Evolutionary conservation across 306 rosid species (phyloP).

Genomic region (Acmispon strigosus): DNA sequence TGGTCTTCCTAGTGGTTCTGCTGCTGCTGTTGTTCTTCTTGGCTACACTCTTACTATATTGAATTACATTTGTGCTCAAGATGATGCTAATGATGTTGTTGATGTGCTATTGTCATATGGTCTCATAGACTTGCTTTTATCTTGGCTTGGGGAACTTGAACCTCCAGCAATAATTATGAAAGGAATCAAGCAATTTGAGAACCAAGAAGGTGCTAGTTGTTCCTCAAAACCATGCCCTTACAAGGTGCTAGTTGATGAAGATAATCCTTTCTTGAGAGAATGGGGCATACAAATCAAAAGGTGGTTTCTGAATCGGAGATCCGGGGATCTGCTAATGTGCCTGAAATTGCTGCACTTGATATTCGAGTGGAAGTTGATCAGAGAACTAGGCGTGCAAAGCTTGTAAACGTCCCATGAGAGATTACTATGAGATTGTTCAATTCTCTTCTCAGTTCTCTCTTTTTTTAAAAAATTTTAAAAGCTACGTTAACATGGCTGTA

Average conservation of each 20-base stretch:
- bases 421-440: background rate
- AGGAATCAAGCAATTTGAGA: constrained; percentile 39
- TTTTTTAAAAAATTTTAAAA: no score
- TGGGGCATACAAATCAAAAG: constrained; percentile 76
- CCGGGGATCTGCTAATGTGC: constrained; percentile 61
- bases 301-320: constrained; percentile 65
- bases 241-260: constrained; percentile 72
- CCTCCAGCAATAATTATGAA: constrained; percentile 63
- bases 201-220: constrained; percentile 19
- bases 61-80: constrained; percentile 65
- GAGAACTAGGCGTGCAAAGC: constrained; percentile 57
- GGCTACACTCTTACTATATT: constrained; percentile 67
- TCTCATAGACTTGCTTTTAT: constrained; percentile 44
- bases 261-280: constrained; percentile 79
- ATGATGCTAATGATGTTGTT: constrained; percentile 36
- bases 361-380: constrained; percentile 66
- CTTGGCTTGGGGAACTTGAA: constrained; percentile 59
- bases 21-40: constrained; percentile 45
- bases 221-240: constrained; percentile 36
- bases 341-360: constrained; percentile 63
- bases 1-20: constrained; percentile 61
- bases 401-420: constrained; percentile 47
- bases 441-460: no score
- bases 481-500: background rate
- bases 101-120: constrained; percentile 46